phyloP scores from a whole-genome alignment of 129 eudicot species.

The Heracleum sosnowskyi region DNA sequence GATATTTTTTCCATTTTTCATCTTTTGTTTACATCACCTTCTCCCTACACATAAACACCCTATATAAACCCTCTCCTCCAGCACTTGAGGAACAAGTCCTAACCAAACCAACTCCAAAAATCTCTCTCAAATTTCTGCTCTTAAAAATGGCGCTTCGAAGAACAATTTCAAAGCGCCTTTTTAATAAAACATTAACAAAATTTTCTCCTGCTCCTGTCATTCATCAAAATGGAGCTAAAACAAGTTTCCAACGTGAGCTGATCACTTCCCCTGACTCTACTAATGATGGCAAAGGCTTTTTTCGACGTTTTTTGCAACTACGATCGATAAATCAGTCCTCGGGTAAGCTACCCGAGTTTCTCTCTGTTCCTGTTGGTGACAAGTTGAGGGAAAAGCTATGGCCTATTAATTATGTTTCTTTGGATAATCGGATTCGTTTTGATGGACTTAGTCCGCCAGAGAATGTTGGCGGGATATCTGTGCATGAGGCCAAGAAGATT shows the following conservation, averaged over 20 bases:
- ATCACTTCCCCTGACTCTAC: constrained; percentile 12
- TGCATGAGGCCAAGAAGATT: constrained; percentile 45
- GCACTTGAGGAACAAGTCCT: not conserved
- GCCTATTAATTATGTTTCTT: constrained; percentile 8
- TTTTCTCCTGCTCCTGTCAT: not conserved
- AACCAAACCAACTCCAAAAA: not conserved
- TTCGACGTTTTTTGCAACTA: not conserved
- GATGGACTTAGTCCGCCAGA: constrained; percentile 34
- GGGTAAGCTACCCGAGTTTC: constrained; percentile 9
- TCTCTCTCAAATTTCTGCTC: not conserved
- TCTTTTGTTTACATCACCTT: not conserved
- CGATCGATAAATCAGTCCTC: constrained; percentile 1
- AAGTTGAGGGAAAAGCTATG: constrained; percentile 28
- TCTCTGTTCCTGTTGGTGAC: constrained; percentile 5
- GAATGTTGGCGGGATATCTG: constrained; percentile 26
- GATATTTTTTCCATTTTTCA: not conserved
- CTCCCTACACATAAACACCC: not conserved
- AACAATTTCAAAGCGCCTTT: constrained; percentile 1
- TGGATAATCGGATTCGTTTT: constrained; percentile 36
- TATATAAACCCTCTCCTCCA: constrained; percentile 4
- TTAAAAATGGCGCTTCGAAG: constrained; percentile 15
- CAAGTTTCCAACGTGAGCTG: not conserved
- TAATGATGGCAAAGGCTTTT: not conserved
- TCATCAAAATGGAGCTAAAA: constrained; percentile 1
- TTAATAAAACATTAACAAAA: not conserved